Evolutionary conservation across 345 rosid species (phyloP), one percentile per base, ranked within the genome.

Genomic region (Abelmoschus esculentus): DNA sequence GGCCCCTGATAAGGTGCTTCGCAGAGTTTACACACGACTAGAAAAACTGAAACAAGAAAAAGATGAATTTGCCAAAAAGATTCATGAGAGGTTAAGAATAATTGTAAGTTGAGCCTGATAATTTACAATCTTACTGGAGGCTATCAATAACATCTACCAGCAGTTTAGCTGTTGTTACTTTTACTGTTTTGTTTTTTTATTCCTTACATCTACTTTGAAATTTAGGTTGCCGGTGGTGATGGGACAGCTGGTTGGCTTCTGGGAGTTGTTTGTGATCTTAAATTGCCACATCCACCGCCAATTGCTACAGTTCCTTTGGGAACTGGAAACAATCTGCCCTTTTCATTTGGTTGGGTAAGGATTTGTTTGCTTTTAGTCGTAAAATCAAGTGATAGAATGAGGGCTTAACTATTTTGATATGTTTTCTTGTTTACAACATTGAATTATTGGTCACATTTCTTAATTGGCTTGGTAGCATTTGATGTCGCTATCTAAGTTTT

Each of bases 311-410:
- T 88, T 12, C 98, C 98, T 15, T 69, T 93, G 69, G 98, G 98
- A 67, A 93, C 98, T 6, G 98, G 97, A 77, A 93, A 93, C 71
- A 91, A 93, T 74, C 91, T 93, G 59, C 96, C 98, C 6, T 91
- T 91, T 80, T 87, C 96, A 0, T 93, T 93, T 77, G 97, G 97
- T 61, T 91, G 98, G 97, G 98, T 91, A 66, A 19, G 92, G 55
- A 46, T 49, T 29, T 71, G 11, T 32, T 69, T 36, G 44, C 19
- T 73, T 72, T 52, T 5, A 18, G 55, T 53, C 26, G 7, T 32
- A 17, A 61, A 17, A 61, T 31, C 36, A 57, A 38, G 18, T 54
- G 28, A 32, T 18, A 28, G 47, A 31, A 55, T 15, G 10, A 40
- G 55, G 31, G 55, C 59, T 56, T 5, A 13, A 44, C 42, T 40